Base-by-base conservation (phyloP, 176 grass and related monocot genomes). In the Musa schizocarpa region DNA sequence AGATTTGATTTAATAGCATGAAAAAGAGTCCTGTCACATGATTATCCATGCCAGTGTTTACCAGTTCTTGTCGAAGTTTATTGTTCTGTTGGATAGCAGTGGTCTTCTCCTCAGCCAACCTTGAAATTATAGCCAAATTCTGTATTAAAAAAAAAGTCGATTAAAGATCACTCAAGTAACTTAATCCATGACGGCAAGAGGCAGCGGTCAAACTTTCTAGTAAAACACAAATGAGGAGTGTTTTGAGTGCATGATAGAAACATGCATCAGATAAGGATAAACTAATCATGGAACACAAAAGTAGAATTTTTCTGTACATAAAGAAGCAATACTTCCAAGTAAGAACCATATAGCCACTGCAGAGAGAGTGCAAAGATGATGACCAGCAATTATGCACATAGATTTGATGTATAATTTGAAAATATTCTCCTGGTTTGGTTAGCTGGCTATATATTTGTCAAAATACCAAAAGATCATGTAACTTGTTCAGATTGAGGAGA, bases 31-130 rank as follows among this genome's bases (percentile, higher is more conserved):
- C 10, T 43, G 34, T 43, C 4, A 43, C 34, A 43, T 43, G 34
- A 43, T 43, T 43, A 43, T 43, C 34, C 54, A 57, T 57, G 54
- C 17, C 54, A 65, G 9, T 65, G 19, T 22, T 65, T 65, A 96
- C 92, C 87, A 92, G 27, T 84, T 96, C 89, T 78, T 84, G 82
- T 67, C 65, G 89, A 81, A 92, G 89, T 69, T 89, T 89, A 73
- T 81, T 84, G 78, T 89, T 92, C 66, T 88, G 82, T 68, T 92
- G 82, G 80, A 86, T 68, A 76, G 81, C 80, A 82, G 77, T 74
- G 71, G 84, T 89, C 69, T 81, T 88, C 82, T 96, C 87, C 73
- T 89, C 87, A 50, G 78, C 81, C 76, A 96, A 92, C 79, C 78
- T 89, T 16, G 83, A 80, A 69, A 92, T 88, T 64, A 92, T 78